Percentiles rank a stretch among this genome's conserved stretches.
These are phyloP conservation scores for Elaeagnus macrophylla DNA, from an alignment of 306 rosid genomes.

Conservation along the genomic window DNA sequence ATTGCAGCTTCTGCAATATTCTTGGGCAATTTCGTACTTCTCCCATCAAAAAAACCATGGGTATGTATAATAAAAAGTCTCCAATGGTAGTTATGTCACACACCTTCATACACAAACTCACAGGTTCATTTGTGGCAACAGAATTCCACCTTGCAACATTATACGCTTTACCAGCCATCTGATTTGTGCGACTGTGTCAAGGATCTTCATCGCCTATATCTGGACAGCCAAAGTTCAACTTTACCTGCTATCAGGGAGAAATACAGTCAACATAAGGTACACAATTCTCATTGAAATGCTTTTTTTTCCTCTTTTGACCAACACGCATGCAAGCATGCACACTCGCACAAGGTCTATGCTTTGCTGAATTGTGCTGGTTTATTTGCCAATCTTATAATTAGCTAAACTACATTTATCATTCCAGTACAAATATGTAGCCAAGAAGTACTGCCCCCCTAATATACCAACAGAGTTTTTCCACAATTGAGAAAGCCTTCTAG, in stretches of 20 bases:
- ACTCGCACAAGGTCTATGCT: no score
- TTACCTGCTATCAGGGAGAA: constrained; percentile 49
- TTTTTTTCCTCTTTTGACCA: no score
- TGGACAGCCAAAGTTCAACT: constrained; percentile 27
- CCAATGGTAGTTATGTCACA: neutral
- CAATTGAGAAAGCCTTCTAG: constrained; percentile 17
- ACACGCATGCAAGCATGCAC: no score
- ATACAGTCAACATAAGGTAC: constrained; percentile 57
- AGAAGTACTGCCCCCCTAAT: constrained; percentile 56
- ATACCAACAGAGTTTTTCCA: constrained; percentile 61
- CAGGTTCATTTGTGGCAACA: constrained; percentile 14
- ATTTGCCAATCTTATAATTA: neutral
- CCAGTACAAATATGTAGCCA: constrained; percentile 90
- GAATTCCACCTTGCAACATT: constrained; percentile 51
- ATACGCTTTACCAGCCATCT: constrained; percentile 37
- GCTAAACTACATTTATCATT: neutral
- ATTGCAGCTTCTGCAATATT: constrained; percentile 84
- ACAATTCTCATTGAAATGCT: neutral
- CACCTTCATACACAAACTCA: neutral
- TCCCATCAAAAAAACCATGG: constrained; percentile 79
- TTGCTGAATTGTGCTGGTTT: neutral
- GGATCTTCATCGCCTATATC: constrained; percentile 44
- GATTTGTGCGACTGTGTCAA: constrained; percentile 33
- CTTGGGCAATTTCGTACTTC: constrained; percentile 59
- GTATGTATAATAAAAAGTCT: constrained; percentile 23